phyloP scores from a whole-genome alignment of 768 basidiomycete species.

The Podaxis carcinomalis region DNA sequence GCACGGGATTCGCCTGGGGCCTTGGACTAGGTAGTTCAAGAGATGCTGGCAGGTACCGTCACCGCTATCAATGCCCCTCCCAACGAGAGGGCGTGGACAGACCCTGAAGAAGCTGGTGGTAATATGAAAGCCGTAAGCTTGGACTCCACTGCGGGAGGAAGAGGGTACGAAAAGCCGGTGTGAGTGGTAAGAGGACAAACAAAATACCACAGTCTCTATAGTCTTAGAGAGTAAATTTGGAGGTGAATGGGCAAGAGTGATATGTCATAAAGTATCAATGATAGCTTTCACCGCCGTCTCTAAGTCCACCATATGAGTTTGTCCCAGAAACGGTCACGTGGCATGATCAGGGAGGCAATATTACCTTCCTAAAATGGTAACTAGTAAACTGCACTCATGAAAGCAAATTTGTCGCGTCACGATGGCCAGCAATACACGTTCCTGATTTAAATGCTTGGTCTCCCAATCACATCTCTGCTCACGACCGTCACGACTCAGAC shows the following conservation, averaged over 20 bases:
- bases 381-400: neutral
- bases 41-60: neutral
- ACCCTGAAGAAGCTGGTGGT: constrained; percentile 1
- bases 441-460: neutral
- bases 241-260: neutral
- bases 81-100: neutral
- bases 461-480: neutral
- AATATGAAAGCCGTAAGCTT: constrained; percentile 6
- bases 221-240: neutral
- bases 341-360: neutral
- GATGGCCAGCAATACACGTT: neutral
- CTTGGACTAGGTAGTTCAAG: neutral
- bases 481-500: neutral
- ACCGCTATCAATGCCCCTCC: neutral
- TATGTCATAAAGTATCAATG: constrained; percentile 1
- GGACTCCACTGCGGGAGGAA: neutral
- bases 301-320: neutral
- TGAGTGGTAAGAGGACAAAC: neutral
- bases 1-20: neutral
- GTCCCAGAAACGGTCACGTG: constrained; percentile 4
- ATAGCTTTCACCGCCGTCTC: neutral
- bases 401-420: constrained; percentile 1
- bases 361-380: neutral
- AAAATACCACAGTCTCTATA: neutral
- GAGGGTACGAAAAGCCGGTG: neutral